These are phyloP conservation scores for Fusarium napiforme DNA, from an alignment of 2,329 filamentous ascomycete genomes.

Conservation along the genomic window DNA sequence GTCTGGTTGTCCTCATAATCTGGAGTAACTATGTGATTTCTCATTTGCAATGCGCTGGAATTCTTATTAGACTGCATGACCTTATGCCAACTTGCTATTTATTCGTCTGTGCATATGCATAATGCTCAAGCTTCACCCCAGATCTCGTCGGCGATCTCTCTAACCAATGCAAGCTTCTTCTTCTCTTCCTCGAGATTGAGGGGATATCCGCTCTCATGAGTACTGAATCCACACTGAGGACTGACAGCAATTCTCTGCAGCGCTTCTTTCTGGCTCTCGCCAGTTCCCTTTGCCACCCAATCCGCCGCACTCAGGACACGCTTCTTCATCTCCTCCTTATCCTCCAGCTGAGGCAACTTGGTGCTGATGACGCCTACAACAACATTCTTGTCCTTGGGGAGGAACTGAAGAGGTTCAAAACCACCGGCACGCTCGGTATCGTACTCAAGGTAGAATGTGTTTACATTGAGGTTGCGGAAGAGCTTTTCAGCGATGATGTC, in stretches of 20 bases:
- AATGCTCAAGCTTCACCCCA: constrained; percentile 61
- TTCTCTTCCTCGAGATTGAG: constrained; percentile 76
- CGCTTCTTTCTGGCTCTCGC: constrained; percentile 72
- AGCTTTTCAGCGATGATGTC: constrained; percentile 74
- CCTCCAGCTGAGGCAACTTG: constrained; percentile 70
- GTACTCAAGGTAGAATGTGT: constrained; percentile 77
- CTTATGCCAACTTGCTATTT: background rate
- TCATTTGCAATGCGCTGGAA: too few relatives aligned
- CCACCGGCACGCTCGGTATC: constrained; percentile 73
- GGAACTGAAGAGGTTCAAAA: constrained; percentile 71
- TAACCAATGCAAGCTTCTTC: constrained; percentile 76
- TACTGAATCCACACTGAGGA: constrained; percentile 80
- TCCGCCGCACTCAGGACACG: constrained; percentile 71
- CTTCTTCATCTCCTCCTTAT: constrained; percentile 71
- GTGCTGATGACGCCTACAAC: constrained; percentile 73
- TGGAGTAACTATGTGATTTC: too few relatives aligned
- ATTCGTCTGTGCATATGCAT: background rate
- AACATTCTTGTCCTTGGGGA: constrained; percentile 71
- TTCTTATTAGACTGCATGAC: background rate
- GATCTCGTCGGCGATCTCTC: constrained; percentile 77
- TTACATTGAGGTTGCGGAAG: constrained; percentile 70
- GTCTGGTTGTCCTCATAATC: background rate
- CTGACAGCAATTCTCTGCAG: constrained; percentile 74
- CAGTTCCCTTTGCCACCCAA: constrained; percentile 75
- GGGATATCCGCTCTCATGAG: constrained; percentile 78